phyloP scores from a whole-genome alignment of 164 flowering plant species.

The Chimonanthus praecox region DNA sequence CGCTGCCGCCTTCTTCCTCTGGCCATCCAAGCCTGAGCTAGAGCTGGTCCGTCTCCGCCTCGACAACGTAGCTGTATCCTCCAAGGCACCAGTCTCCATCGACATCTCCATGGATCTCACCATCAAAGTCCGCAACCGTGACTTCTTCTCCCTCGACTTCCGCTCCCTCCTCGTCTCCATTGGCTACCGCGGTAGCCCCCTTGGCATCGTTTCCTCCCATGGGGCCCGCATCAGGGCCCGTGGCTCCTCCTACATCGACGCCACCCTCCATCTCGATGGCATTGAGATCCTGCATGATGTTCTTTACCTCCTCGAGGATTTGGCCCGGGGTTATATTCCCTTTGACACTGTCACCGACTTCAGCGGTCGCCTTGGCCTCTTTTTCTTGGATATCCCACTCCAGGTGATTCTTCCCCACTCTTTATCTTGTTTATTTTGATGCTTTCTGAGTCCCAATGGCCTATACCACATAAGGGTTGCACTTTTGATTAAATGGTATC shows the following conservation, averaged over 20 bases:
- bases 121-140: slow-evolving; percentile 46
- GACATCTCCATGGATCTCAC: slow-evolving; percentile 49
- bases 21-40: slow-evolving; percentile 67
- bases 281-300: slow-evolving; percentile 57
- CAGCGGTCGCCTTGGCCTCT: slow-evolving; percentile 50
- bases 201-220: slow-evolving; percentile 54
- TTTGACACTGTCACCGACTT: slow-evolving; percentile 59
- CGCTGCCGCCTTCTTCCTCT: slow-evolving; percentile 38
- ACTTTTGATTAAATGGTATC: not conserved
- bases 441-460: no score
- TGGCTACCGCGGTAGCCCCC: slow-evolving; percentile 55
- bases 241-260: slow-evolving; percentile 50
- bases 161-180: slow-evolving; percentile 39
- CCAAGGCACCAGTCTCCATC: slow-evolving; percentile 26
- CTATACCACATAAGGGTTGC: not conserved
- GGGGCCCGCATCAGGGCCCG: slow-evolving; percentile 50
- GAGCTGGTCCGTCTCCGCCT: slow-evolving; percentile 43
- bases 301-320: slow-evolving; percentile 61
- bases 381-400: slow-evolving; percentile 56
- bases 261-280: slow-evolving; percentile 55
- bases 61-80: slow-evolving; percentile 29
- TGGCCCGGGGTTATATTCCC: slow-evolving; percentile 64
- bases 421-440: no score
- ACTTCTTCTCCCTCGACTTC: slow-evolving; percentile 59
- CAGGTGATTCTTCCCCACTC: slow-evolving; percentile 34